Evolutionary conservation across 2,329 filamentous ascomycete genomes (phyloP).

Genomic region (Aspergillus floridensis): DNA sequence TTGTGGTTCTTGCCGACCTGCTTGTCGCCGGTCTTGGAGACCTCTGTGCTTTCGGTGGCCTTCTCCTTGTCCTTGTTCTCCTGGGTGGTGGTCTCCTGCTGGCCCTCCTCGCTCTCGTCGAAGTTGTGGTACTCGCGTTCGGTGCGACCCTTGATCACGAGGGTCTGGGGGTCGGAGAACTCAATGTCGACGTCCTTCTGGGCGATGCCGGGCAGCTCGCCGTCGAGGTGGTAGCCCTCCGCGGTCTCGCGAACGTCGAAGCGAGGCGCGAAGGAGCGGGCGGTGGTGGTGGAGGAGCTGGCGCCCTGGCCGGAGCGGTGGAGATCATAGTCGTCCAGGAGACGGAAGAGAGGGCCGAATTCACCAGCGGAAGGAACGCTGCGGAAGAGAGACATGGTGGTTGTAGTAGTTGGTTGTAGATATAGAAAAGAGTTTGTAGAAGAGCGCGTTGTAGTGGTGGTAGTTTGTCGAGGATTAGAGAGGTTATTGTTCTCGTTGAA

Average conservation of each 20-base stretch:
- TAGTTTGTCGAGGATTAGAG: neutral
- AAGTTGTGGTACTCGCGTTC: conserved; percentile 37
- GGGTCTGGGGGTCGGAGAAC: conserved; percentile 48
- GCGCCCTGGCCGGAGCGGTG: conserved; percentile 31
- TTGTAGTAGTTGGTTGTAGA: conserved; percentile 1
- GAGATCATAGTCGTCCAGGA: conserved; percentile 46
- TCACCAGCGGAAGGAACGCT: conserved; percentile 33
- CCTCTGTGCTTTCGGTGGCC: conserved; percentile 20
- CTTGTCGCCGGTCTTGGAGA: conserved; percentile 33
- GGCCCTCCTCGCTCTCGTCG: conserved; percentile 44
- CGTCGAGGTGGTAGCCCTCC: conserved; percentile 47
- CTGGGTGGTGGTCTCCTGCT: neutral
- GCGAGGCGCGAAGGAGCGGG: conserved; percentile 41
- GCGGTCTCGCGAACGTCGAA: conserved; percentile 50
- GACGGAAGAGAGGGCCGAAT: conserved; percentile 45
- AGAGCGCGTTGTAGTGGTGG: conserved; percentile 1
- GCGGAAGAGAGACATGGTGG: conserved; percentile 38
- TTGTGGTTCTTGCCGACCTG: conserved; percentile 14
- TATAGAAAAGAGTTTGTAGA: neutral
- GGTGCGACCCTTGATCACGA: conserved; percentile 46
- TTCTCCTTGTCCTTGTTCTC: conserved; percentile 32
- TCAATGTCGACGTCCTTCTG: conserved; percentile 50
- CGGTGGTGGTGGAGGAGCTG: conserved; percentile 3
- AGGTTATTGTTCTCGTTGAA: conserved; percentile 6
- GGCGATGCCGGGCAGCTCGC: conserved; percentile 49